Evolutionary conservation across 495 filamentous ascomycete species (phyloP).

Genomic region (Niebla homalea): DNA sequence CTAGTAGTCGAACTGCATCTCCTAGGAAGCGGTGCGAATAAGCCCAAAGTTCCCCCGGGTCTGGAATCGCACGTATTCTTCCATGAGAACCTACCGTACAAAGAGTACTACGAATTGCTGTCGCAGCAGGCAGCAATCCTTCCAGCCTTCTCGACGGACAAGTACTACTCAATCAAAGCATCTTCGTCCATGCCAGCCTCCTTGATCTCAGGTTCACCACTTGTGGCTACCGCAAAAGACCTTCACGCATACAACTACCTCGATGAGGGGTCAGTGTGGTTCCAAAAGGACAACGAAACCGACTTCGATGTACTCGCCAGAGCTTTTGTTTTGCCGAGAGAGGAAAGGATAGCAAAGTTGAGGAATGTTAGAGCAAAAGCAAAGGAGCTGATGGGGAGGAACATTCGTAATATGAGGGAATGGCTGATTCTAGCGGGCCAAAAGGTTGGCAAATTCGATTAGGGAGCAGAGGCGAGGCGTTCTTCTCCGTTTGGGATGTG

Average conservation of each 20-base stretch:
- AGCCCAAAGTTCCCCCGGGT: conserved; percentile 9
- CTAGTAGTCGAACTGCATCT: conserved; percentile 11
- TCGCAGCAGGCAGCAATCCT: conserved; percentile 15
- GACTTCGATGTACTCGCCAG: conserved; percentile 14
- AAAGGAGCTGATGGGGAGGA: not conserved
- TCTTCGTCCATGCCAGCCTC: conserved; percentile 16
- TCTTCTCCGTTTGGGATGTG: too few relatives aligned
- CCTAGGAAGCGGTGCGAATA: conserved; percentile 8
- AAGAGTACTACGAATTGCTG: conserved; percentile 16
- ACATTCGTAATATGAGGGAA: not conserved
- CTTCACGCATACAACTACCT: conserved; percentile 22
- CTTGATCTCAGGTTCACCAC: conserved; percentile 17
- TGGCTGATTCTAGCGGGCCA: conserved; percentile 1
- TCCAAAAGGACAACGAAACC: conserved; percentile 11
- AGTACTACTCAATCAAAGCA: conserved; percentile 19
- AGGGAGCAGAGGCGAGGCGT: not conserved
- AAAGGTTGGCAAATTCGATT: not conserved
- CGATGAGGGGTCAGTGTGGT: conserved; percentile 14
- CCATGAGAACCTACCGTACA: conserved; percentile 15
- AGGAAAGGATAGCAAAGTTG: conserved; percentile 1
- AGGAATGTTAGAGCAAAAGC: not conserved
- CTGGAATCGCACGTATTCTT: conserved; percentile 13
- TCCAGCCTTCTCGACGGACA: conserved; percentile 16
- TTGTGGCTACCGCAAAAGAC: conserved; percentile 16
- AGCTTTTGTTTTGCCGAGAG: not conserved